Evolutionary conservation across 257 asterid genomes (phyloP), one percentile per base, ranked within the genome.

Genomic region (Ilex aquifolium): DNA sequence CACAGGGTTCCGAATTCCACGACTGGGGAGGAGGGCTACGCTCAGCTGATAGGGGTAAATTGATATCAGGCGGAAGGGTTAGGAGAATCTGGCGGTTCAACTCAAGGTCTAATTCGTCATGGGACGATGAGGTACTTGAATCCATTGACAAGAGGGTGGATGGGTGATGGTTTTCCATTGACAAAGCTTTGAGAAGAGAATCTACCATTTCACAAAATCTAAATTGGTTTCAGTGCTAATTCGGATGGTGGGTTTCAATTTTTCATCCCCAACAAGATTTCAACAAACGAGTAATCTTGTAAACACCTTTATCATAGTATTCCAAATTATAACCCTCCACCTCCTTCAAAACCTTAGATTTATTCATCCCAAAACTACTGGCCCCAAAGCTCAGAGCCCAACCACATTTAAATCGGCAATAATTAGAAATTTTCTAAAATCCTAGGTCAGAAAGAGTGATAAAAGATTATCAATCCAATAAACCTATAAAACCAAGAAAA

Each of bases 111-210:
- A 77, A 30, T 11, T 84, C 86, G 9, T 82, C 91, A 50, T 82
- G 90, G 31, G 85, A 79, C 44, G 86, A 74, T 4, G 82, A 76
- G 75, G 82, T 79, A 74, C 85, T 75, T 2, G 95, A 82, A 64
- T 87, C 95, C 95, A 87, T 87, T 56, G 93, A 82, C 67, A 84
- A 74, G 50, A 79, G 68, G 51, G 93, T 87, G 57, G 90, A 82
- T 65, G 93, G 95, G 72, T 76, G 92, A 74, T 80, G 79, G 75
- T 80, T 84, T 74, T 87, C 95, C 81, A 87, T 82, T 65, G 79
- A 75, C 55, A 87, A 42, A 65, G 74, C 71, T 55, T 39, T 62
- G 46, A 62, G 32, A 49, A 62, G 66, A 50, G 57, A 46, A 31
- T 62, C 59, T 62, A 12, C 48, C 66, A 62, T 62, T 40, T 62